Evolutionary conservation across 1,284 basidiomycete species (phyloP), one percentile per base, ranked within the genome.

Genomic region (Omphalotus olearius): DNA sequence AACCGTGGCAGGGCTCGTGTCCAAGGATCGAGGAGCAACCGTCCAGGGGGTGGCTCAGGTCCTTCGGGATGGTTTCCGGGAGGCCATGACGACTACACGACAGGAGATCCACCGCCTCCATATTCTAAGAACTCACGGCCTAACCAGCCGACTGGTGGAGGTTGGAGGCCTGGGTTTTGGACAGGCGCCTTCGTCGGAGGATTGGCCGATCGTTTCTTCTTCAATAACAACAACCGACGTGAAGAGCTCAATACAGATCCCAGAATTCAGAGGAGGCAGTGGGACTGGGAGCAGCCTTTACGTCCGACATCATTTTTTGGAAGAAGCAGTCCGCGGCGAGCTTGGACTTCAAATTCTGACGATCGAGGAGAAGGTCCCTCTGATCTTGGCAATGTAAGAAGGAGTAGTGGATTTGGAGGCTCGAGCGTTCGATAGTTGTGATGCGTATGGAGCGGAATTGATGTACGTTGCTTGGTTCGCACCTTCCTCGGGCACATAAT

Each of bases 111-210:
- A 0, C 92, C 93, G 0, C 92, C 93, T 6, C 91, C 91, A 0
- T 95, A 94, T 63, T 73, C 79, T 6, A 81, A 83, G 61, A 56
- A 70, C 54, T 62, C 6, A 20, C 64, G 9, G 54, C 65, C 42
- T 57, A 67, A 0, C 63, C 63, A 9, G 66, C 35, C 17, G 25
- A 17, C 14, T 36, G 37, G 60, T 25, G 60, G 60, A 50, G 66
- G 72, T 44, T 82, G 81, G 72, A 65, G 72, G 45, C 85, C 87
- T 3, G 91, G 90, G 1, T 93, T 93, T 64, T 92, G 85, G 87
- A 85, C 83, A 0, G 91, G 92, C 13, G 78, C 86, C 10, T 77
- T 79, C 0, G 62, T 85, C 0, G 91, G 88, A 6, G 84, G 83
- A 36, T 64, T 85, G 0, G 85, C 81, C 0, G 77, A 79, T 17